Percentiles rank a stretch among this genome's conserved stretches.
These are phyloP conservation scores for Agaricus sinodeliciosus DNA, from an alignment of 768 basidiomycete species.

Conservation along the genomic window DNA sequence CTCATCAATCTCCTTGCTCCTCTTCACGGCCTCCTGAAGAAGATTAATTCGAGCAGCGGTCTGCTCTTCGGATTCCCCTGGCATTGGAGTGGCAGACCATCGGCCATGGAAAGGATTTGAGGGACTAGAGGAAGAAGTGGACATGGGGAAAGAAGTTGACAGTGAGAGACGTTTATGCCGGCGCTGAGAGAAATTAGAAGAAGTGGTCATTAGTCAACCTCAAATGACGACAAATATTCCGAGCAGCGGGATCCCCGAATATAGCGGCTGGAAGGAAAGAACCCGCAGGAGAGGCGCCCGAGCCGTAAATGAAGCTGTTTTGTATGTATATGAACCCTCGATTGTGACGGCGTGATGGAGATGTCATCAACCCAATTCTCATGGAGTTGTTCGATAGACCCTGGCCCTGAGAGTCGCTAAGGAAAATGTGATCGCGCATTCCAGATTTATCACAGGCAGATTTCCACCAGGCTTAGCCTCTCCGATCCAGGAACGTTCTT, in stretches of 20 bases:
- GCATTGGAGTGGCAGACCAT: slow-evolving; percentile 19
- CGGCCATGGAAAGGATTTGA: slow-evolving; percentile 23
- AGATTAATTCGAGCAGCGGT: slow-evolving; percentile 25
- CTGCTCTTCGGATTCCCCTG: slow-evolving; percentile 28
- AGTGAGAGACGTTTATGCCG: slow-evolving; percentile 5
- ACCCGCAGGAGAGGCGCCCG: background rate
- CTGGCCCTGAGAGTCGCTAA: background rate
- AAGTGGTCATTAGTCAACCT: background rate
- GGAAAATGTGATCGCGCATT: background rate
- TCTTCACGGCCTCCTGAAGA: slow-evolving; percentile 34
- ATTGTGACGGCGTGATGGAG: background rate
- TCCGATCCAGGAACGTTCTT: too few relatives aligned
- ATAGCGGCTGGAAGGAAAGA: background rate
- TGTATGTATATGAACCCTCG: background rate
- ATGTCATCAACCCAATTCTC: background rate
- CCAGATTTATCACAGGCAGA: too few relatives aligned
- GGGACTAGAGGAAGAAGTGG: slow-evolving; percentile 8
- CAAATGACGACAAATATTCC: background rate
- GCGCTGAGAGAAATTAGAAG: background rate
- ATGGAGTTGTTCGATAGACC: slow-evolving; percentile 4
- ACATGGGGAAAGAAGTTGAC: background rate
- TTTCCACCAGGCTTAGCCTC: too few relatives aligned
- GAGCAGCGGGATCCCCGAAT: background rate
- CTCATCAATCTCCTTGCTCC: slow-evolving; percentile 45
- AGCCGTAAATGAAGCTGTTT: background rate